phyloP scores from a whole-genome alignment of 768 basidiomycete genomes.

The Crassisporium funariophilum region DNA sequence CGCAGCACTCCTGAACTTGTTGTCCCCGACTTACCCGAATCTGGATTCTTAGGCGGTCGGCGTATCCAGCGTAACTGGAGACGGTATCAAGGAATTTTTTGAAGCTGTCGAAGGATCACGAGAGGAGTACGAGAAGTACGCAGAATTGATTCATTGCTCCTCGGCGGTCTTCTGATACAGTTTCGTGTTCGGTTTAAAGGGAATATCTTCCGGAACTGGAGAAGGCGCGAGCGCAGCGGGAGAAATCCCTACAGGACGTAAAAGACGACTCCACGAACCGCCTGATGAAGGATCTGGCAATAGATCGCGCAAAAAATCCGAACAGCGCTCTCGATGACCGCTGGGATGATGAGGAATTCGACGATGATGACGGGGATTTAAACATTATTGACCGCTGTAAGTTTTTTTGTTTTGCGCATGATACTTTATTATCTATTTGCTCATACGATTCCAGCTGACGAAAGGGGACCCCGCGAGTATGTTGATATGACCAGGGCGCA shows the following conservation, averaged over 20 bases:
- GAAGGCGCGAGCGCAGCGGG: conserved; percentile 63
- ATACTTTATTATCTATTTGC: conserved; percentile 7
- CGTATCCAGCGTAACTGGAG: conserved; percentile 95
- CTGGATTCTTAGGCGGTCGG: conserved; percentile 76
- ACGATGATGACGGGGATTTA: conserved; percentile 52
- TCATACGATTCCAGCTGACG: conserved; percentile 52
- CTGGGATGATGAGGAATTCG: conserved; percentile 67
- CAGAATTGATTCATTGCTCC: conserved; percentile 19
- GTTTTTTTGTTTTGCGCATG: conserved; percentile 27
- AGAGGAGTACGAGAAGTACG: conserved; percentile 88
- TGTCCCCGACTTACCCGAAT: background rate
- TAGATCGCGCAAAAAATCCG: conserved; percentile 72
- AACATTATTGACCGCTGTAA: conserved; percentile 74
- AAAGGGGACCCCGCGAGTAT: conserved; percentile 71
- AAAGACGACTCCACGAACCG: conserved; percentile 80
- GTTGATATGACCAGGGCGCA: conserved; percentile 70
- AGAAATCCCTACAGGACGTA: conserved; percentile 60
- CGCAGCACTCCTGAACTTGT: background rate
- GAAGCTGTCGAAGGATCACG: conserved; percentile 87
- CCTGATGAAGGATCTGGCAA: conserved; percentile 76
- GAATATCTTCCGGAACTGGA: conserved; percentile 92
- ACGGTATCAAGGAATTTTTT: conserved; percentile 90
- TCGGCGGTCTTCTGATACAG: conserved; percentile 2
- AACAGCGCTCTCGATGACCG: conserved; percentile 53
- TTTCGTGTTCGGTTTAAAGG: conserved; percentile 40